phyloP scores from a whole-genome alignment of 2,329 filamentous ascomycete species.

The Cadophora malorum region DNA sequence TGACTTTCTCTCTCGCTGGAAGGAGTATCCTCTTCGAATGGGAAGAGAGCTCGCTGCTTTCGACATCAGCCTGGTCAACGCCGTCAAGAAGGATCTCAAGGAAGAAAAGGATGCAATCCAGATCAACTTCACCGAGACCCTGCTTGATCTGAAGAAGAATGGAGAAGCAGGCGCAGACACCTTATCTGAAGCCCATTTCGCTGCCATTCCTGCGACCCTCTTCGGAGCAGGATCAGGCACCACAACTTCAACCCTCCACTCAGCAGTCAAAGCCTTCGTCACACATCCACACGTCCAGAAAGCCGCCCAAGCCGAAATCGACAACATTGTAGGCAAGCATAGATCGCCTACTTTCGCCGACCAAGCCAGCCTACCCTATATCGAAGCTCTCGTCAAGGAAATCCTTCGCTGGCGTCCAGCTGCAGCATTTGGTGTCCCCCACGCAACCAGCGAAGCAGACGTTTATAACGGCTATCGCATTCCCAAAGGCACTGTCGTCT shows the following conservation, averaged over 20 bases:
- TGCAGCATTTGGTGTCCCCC: conserved; percentile 57
- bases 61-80: conserved; percentile 11
- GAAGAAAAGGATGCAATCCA: background rate
- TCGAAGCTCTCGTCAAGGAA: conserved; percentile 55
- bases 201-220: background rate
- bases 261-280: conserved; percentile 19
- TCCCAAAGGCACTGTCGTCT: conserved; percentile 47
- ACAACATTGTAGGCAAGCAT: conserved; percentile 52
- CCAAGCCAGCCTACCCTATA: conserved; percentile 49
- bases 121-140: conserved; percentile 15
- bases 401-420: conserved; percentile 53
- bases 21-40: conserved; percentile 1
- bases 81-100: conserved; percentile 16
- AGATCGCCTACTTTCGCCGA: conserved; percentile 55
- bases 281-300: conserved; percentile 46
- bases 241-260: conserved; percentile 29
- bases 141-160: conserved; percentile 5
- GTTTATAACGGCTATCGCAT: conserved; percentile 59
- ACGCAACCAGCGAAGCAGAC: conserved; percentile 59
- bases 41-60: conserved; percentile 9
- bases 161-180: conserved; percentile 14
- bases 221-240: conserved; percentile 47
- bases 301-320: conserved; percentile 54
- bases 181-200: conserved; percentile 2
- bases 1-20: conserved; percentile 19